Evolutionary conservation across 257 asterid species (phyloP), one percentile per base, ranked within the genome.

Genomic region (Salvia splendens): DNA sequence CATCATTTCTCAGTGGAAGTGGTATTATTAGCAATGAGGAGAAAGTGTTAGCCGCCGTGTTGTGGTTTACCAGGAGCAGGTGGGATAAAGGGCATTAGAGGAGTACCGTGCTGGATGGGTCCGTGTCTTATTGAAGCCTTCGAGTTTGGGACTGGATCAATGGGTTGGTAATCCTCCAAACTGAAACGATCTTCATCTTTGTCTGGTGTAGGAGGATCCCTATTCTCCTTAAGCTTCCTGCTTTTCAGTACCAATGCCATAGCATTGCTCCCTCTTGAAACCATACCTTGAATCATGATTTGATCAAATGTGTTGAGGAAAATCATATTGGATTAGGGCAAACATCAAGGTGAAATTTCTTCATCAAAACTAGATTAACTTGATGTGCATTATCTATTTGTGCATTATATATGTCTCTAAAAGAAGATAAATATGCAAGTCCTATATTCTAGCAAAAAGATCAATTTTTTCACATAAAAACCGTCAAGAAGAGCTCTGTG

Each of bases 31-130:
- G 62, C 20, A 11, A 62, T 12, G 45, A 24, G 41, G 35, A 45
- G 61, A 4, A 1, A n/a, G 3, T 16, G 5, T 64, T 69, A 76
- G 40, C 76, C 74, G 20, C 79, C 76, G 1, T 12, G 72, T 68
- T 67, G 70, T 12, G 81, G 79, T 20, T 51, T 74, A 50, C 67
- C 66, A 2, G 95, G 87, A 43, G 90, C 78, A 70, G 98, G 96
- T 15, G 98, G 96, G 72, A 92, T 83, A 58, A 76, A 87, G 36
- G 98, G 98, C 87, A 81, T 76, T 24, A 89, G 81, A 53, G 98
- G 98, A 68, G 96, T 81, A 7, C 89, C 95, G 42, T 92, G 98
- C 67, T 87, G 93, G 68, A 92, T 78, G 2, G 97, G 95, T 43
- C 89, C 89, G 0, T 80, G 97, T 66, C 91, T 75, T 62, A 89